These are phyloP conservation scores for Fusarium sp. DNA, from an alignment of 2,329 filamentous ascomycete species.

Conservation along the genomic window DNA sequence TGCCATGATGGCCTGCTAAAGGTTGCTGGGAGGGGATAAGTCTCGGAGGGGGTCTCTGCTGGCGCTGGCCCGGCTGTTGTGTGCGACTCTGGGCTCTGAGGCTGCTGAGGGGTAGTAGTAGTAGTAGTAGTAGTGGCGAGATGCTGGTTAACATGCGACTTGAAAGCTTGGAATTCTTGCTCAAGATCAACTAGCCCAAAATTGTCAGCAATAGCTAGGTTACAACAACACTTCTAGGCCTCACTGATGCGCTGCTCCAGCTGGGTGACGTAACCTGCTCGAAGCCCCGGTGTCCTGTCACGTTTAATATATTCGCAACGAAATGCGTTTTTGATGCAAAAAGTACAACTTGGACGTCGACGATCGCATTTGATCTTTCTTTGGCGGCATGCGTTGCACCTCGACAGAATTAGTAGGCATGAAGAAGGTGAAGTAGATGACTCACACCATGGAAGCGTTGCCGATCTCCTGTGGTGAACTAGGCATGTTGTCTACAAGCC, in stretches of 20 bases:
- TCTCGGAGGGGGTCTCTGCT: no score
- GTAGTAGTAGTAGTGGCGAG: neutral
- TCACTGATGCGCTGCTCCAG: constrained; percentile 10
- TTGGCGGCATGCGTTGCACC: neutral
- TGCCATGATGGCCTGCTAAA: neutral
- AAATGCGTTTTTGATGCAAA: constrained; percentile 9
- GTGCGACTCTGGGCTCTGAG: neutral
- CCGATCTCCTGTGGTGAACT: neutral
- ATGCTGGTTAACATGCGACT: constrained; percentile 1
- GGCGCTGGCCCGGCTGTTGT: neutral
- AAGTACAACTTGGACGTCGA: neutral
- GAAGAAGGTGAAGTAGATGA: neutral
- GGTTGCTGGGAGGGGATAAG: no score
- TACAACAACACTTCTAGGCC: neutral
- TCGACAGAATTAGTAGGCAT: neutral
- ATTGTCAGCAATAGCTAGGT: neutral
- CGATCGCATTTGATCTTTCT: constrained; percentile 15
- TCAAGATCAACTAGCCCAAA: neutral
- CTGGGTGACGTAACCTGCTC: constrained; percentile 9
- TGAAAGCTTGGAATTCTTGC: constrained; percentile 5
- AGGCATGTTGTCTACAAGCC: neutral
- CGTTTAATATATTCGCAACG: constrained; percentile 1
- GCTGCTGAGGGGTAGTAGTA: neutral
- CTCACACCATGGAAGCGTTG: neutral
- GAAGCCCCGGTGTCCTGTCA: neutral